Conservation (phyloP, 2,329 filamentous ascomycete genomes). For the Aureobasidium sp. region DNA sequence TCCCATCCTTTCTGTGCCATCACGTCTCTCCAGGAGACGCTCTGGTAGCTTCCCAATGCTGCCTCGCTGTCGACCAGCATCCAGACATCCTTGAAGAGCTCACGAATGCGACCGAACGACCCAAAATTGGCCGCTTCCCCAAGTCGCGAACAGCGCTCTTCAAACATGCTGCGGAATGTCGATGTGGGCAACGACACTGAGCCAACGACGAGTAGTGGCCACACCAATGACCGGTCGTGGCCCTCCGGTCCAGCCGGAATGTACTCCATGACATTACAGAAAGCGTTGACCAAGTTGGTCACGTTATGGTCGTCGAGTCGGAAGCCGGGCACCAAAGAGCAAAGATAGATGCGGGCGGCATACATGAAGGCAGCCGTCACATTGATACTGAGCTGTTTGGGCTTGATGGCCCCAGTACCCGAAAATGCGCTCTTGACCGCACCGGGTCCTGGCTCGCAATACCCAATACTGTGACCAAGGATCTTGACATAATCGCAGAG, state of each 20-base stretch:
- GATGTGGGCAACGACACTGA: slow-evolving; percentile 67
- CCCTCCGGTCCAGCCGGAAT: slow-evolving; percentile 76
- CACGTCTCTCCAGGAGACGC: slow-evolving; percentile 89
- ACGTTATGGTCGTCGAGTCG: slow-evolving; percentile 67
- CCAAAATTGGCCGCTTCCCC: slow-evolving; percentile 73
- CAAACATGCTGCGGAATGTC: slow-evolving; percentile 69
- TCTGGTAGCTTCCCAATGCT: slow-evolving; percentile 46
- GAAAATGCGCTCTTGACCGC: slow-evolving; percentile 46
- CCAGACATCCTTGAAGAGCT: slow-evolving; percentile 79
- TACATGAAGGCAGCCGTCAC: slow-evolving; percentile 87
- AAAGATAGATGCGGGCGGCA: slow-evolving; percentile 92
- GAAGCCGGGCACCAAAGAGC: slow-evolving; percentile 86
- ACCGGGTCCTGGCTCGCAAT: slow-evolving; percentile 54
- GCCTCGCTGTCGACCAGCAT: slow-evolving; percentile 58
- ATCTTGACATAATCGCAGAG: slow-evolving; percentile 84
- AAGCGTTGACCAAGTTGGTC: slow-evolving; percentile 67
- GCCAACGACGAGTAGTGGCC: slow-evolving; percentile 86
- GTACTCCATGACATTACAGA: slow-evolving; percentile 67
- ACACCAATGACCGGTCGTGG: slow-evolving; percentile 84
- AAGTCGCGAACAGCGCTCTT: slow-evolving; percentile 65
- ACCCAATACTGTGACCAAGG: slow-evolving; percentile 78
- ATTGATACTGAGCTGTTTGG: slow-evolving; percentile 77
- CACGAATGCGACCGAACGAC: slow-evolving; percentile 75
- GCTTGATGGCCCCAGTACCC: slow-evolving; percentile 64
- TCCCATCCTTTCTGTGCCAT: slow-evolving; percentile 91